Evolutionary conservation across 2,329 filamentous ascomycete species (phyloP).

Genomic region (Botrytis hyacinthi): DNA sequence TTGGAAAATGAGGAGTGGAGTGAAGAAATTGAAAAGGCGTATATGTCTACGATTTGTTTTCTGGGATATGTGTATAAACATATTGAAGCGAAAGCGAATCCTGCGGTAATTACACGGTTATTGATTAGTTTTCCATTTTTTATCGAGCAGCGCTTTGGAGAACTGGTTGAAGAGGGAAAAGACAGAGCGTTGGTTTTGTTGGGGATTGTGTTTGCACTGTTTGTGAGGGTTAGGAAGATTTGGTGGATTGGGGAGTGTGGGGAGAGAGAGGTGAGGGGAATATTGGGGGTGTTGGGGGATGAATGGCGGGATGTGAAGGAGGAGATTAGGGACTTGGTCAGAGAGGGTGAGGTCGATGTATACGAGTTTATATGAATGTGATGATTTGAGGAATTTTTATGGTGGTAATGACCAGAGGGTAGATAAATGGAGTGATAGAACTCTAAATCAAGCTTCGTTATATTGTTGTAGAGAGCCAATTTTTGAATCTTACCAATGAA

Average conservation of each 20-base stretch:
- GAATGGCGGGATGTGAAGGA: conserved; percentile 5
- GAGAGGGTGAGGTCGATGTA: not conserved
- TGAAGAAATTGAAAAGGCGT: conserved; percentile 23
- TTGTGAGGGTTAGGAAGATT: conserved; percentile 35
- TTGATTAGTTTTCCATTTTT: conserved; percentile 23
- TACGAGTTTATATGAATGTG: not conserved
- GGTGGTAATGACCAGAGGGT: not conserved
- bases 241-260: conserved; percentile 37
- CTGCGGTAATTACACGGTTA: conserved; percentile 2
- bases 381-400: not conserved
- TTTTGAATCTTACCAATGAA: not conserved
- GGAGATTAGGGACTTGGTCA: not conserved
- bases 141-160: conserved; percentile 18
- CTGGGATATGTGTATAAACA: conserved; percentile 19
- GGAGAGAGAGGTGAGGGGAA: conserved; percentile 17
- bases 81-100: conserved; percentile 11
- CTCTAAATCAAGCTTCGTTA: not conserved
- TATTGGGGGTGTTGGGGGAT: conserved; percentile 7
- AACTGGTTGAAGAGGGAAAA: conserved; percentile 21
- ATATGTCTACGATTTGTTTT: conserved; percentile 16
- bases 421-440: not conserved
- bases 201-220: conserved; percentile 37
- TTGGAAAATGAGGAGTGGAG: conserved; percentile 27
- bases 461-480: not conserved
- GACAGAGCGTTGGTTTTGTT: conserved; percentile 25